These are phyloP conservation scores for Mucuna pruriens DNA, from an alignment of 306 rosid genomes.

Conservation along the genomic window DNA sequence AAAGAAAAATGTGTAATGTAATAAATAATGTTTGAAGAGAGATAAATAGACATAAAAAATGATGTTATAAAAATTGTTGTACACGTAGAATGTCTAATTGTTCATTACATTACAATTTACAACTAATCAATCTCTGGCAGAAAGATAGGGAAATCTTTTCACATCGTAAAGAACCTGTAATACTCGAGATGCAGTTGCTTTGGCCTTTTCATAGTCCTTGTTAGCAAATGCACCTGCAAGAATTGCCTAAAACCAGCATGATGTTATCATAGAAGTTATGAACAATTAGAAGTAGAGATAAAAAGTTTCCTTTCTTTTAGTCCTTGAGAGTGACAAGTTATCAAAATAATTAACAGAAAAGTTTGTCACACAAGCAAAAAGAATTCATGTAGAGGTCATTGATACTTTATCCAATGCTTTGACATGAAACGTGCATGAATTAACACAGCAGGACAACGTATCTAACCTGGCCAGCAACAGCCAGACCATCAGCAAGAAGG, in stretches of 20 bases:
- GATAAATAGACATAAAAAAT: too few relatives aligned
- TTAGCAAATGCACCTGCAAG: conserved; percentile 86
- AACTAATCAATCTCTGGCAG: neutral
- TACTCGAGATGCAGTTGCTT: conserved; percentile 68
- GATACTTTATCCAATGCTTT: neutral
- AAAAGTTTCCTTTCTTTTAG: neutral
- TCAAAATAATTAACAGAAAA: too few relatives aligned
- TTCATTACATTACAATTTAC: neutral
- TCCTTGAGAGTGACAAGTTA: conserved; percentile 21
- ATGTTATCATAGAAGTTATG: neutral
- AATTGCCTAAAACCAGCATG: conserved; percentile 59
- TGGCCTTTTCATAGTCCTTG: conserved; percentile 67
- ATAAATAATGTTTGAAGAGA: too few relatives aligned
- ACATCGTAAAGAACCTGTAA: conserved; percentile 53
- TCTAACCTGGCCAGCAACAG: conserved; percentile 87
- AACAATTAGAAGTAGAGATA: neutral
- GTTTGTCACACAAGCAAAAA: neutral
- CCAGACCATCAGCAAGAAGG: conserved; percentile 86
- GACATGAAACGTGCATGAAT: neutral
- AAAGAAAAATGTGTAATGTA: too few relatives aligned
- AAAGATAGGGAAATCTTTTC: conserved; percentile 1
- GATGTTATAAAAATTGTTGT: too few relatives aligned
- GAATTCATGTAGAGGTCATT: neutral
- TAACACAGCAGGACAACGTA: neutral
- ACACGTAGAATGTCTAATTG: too few relatives aligned